Base-by-base conservation (phyloP, 179 eudicot genomes). In the Vitellaria paradoxa region DNA sequence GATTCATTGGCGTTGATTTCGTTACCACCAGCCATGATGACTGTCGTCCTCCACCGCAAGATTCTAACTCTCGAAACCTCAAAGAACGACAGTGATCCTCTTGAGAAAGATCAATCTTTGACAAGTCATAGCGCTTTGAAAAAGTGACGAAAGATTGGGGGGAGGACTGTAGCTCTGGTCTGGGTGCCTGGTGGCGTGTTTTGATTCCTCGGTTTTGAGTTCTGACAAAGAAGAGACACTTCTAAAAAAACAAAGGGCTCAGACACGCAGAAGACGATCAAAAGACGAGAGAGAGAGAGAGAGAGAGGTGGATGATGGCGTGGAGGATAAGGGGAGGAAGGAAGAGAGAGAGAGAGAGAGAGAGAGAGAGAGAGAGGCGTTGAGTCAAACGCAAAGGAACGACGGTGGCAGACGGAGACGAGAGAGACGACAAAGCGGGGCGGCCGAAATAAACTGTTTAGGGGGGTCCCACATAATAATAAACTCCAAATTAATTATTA, bases 11-110 rank as follows among this genome's bases (percentile, higher is more conserved):
- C 78, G 82, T 87, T 87, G 80, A 90, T 82, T 85, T 88, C 89
- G 68, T 89, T 81, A 74, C 82, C 85, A 21, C 88, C 93, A 72
- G 97, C 97, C 98, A 93, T 93, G 76, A 65, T 18, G 61, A 50
- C 14, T 30, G 37, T 62, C 23, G 37, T 62, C 23, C 8, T 30
- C 37, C 37, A 30, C 37, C 37, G 1, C 1, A 30, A 30, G 37
- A 30, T 30, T 30, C 37, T n/a, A 14, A 12, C 21, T 50, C 23
- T 57, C 6, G 74, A 69, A 66, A 65, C 71, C 56, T 59, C 70
- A 56, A n/a, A 66, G 74, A 59, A 60, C 10, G 57, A 40, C 56
- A n/a, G 57, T 62, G 65, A 72, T 79, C 45, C 2, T 30, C 45
- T 30, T 30, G 37, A 20, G 65, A 74, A 79, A 65, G 24, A 72